Evolutionary conservation across 106 monocot genomes (phyloP).

Genomic region (Dactylorhiza incarnata): DNA sequence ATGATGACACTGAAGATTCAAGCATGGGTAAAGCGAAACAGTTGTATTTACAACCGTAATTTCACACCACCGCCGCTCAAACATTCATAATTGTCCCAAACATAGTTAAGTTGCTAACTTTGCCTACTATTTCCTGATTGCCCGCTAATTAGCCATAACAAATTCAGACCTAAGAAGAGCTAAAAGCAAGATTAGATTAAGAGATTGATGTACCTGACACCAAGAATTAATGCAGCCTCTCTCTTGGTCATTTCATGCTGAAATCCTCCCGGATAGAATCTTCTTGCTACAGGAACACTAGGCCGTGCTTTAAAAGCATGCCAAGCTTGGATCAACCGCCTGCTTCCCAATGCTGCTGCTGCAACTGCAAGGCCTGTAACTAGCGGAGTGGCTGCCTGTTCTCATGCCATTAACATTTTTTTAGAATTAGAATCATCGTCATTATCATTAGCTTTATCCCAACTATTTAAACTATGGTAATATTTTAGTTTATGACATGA

Average conservation of each 20-base stretch:
- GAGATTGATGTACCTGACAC: slow-evolving; percentile 44
- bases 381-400: slow-evolving; percentile 30
- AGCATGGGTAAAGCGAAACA: too few relatives aligned
- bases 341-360: slow-evolving; percentile 55
- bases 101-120: too few relatives aligned
- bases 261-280: slow-evolving; percentile 87
- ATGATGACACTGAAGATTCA: too few relatives aligned
- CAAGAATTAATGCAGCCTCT: slow-evolving; percentile 88
- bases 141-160: not conserved
- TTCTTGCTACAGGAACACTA: slow-evolving; percentile 32
- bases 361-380: slow-evolving; percentile 43
- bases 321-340: slow-evolving; percentile 61
- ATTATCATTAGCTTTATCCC: too few relatives aligned
- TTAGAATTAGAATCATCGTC: not conserved
- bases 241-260: slow-evolving; percentile 69
- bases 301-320: slow-evolving; percentile 57
- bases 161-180: not conserved
- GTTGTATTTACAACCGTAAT: too few relatives aligned
- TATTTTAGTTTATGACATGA: too few relatives aligned
- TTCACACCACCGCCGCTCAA: too few relatives aligned
- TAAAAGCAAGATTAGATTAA: not conserved
- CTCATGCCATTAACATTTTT: not conserved
- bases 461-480: too few relatives aligned
- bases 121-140: not conserved
- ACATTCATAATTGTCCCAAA: too few relatives aligned